Conservation (phyloP, 2,329 filamentous ascomycete species). For the Ophiostoma novo-ulmi region DNA sequence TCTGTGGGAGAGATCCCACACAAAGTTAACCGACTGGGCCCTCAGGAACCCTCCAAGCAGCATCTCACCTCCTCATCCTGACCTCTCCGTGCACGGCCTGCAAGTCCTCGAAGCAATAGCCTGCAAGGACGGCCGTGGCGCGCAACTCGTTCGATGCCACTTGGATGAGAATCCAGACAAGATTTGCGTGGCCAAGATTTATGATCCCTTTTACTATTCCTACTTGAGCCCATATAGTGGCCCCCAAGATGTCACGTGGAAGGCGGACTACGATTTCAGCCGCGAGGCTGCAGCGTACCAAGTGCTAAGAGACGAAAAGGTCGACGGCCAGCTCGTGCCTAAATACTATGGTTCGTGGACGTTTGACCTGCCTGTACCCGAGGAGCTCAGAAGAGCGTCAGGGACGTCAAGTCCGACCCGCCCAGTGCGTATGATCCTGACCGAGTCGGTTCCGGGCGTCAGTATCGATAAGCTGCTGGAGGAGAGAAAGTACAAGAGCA, state of each 20-base stretch:
- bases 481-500: neutral
- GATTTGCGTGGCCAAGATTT: slow-evolving; percentile 22
- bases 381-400: slow-evolving; percentile 1
- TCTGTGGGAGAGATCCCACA: too few relatives aligned
- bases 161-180: neutral
- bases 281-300: slow-evolving; percentile 56
- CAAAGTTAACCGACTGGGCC: too few relatives aligned
- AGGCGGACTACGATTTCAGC: slow-evolving; percentile 18
- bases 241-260: slow-evolving; percentile 11
- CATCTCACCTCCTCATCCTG: neutral
- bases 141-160: slow-evolving; percentile 20
- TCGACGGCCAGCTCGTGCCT: slow-evolving; percentile 44
- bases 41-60: too few relatives aligned
- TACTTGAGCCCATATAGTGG: neutral
- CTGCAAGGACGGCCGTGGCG: slow-evolving; percentile 17
- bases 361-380: slow-evolving; percentile 20
- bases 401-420: neutral
- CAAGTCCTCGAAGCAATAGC: slow-evolving; percentile 16
- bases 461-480: neutral
- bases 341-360: slow-evolving; percentile 23
- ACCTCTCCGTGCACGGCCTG: slow-evolving; percentile 2
- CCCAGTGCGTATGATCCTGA: neutral
- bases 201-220: slow-evolving; percentile 20
- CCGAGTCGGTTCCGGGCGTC: slow-evolving; percentile 17
- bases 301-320: slow-evolving; percentile 59